phyloP scores from a whole-genome alignment of 306 rosid genomes.

The Trifolium pratense region DNA sequence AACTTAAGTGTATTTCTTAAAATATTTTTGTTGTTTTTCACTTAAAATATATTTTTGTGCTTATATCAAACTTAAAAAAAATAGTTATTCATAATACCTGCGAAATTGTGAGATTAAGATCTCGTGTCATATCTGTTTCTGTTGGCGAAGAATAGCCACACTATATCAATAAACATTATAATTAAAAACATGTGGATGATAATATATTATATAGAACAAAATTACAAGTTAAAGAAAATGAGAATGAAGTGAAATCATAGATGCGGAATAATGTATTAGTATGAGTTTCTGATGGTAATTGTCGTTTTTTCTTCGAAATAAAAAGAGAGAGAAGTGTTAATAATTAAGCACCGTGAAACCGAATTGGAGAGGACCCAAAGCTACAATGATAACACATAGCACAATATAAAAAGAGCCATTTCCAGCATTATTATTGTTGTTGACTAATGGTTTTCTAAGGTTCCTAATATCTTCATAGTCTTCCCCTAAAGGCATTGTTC shows the following conservation, averaged over 20 bases:
- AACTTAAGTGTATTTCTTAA: neutral
- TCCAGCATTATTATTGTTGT: slow-evolving; percentile 41
- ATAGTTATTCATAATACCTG: slow-evolving; percentile 49
- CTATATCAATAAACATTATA: slow-evolving; percentile 41
- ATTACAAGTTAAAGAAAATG: neutral
- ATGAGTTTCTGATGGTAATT: no score
- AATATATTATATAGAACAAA: neutral
- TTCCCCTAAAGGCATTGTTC: slow-evolving; percentile 54
- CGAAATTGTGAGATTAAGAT: slow-evolving; percentile 64
- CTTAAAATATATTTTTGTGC: neutral
- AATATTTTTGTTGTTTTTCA: neutral
- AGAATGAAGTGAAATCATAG: neutral
- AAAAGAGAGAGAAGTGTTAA: neutral
- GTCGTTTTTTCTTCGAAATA: no score
- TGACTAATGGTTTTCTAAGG: slow-evolving; percentile 60
- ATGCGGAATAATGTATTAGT: neutral
- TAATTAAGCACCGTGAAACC: slow-evolving; percentile 64
- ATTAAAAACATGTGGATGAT: neutral
- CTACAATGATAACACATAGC: slow-evolving; percentile 70
- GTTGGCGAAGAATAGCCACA: slow-evolving; percentile 81
- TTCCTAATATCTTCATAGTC: slow-evolving; percentile 55
- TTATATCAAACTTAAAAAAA: neutral
- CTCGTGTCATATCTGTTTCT: slow-evolving; percentile 58
- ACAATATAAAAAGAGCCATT: slow-evolving; percentile 58
- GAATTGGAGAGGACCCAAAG: slow-evolving; percentile 79